Evolutionary conservation across 805 yeast species (phyloP), one percentile per base, ranked within the genome.

Genomic region (Soucietia sequanensis): DNA sequence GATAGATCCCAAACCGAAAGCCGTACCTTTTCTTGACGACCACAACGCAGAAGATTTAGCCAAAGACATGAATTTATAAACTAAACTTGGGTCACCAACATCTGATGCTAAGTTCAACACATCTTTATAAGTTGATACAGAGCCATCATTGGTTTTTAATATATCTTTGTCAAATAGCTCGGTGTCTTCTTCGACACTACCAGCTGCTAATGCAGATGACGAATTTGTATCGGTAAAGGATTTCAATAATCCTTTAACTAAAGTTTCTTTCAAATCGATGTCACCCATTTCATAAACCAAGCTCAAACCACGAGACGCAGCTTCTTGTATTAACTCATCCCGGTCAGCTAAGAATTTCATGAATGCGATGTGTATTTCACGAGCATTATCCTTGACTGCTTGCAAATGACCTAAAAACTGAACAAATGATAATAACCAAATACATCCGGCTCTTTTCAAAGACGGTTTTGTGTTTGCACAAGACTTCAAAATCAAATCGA

Each of bases 81-180:
- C 96, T 44, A 91, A 72, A 45, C 93, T 77, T 10, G 98, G 96
- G 58, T 91, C 96, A 19, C 98, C 98, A 7, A 89, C 95, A 53
- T 91, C 99, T 1, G 93, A 79, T 0, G 99, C 97, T 32, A 91
- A 67, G 48, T 70, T 85, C 47, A 91, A 68, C 20, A 91, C 86
- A 58, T 91, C 99, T 49, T 84, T 86, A 56, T 91, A 91, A 0
- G 98, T 90, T 0, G 95, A 84, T 3, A 91, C 80, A 0, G 95
- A 84, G 1, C 91, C 89, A 42, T 85, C 93, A 30, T 81, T 83
- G 0, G 96, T 86, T 32, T 75, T 82, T 47, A 91, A 60, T 4
- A 78, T 70, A 24, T 95, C 96, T 1, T 85, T 81, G 28, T 87
- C 95, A 54, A 91, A 91, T 9, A 91, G 62, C 52, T 88, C 78